These are phyloP conservation scores for Microbotryomycetes sp. DNA, from an alignment of 1,284 basidiomycete genomes.

Conservation along the genomic window DNA sequence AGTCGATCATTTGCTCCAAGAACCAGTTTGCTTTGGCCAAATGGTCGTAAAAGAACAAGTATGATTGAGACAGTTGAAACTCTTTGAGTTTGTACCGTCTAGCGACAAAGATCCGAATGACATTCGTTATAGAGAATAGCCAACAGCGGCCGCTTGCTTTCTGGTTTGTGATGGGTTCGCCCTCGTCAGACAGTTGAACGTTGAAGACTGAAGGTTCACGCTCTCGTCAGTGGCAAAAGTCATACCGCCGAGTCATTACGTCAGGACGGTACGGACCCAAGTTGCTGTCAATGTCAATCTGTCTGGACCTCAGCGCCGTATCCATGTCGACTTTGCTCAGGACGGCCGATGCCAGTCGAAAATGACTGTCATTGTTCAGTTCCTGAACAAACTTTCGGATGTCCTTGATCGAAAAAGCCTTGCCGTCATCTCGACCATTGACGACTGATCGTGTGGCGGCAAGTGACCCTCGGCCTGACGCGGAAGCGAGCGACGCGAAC, in stretches of 20 bases:
- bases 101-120: constrained; percentile 64
- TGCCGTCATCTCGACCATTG: not conserved
- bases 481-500: no score
- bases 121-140: constrained; percentile 74
- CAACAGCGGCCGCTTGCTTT: constrained; percentile 75
- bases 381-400: constrained; percentile 16
- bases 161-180: constrained; percentile 75
- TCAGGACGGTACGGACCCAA: not conserved
- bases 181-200: constrained; percentile 62
- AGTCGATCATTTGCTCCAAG: constrained; percentile 76
- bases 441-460: no score
- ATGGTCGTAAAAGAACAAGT: constrained; percentile 62
- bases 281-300: constrained; percentile 54
- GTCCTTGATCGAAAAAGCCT: not conserved
- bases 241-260: not conserved
- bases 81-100: constrained; percentile 66
- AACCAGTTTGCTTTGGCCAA: constrained; percentile 64
- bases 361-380: constrained; percentile 8
- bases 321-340: constrained; percentile 65
- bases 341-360: constrained; percentile 66
- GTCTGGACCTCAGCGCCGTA: constrained; percentile 57
- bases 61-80: constrained; percentile 65
- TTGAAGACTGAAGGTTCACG: constrained; percentile 66
- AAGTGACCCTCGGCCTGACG: no score
- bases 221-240: not conserved